A percentile compares a stretch with the other conserved stretches of the same genome.
phyloP scores from a whole-genome alignment of 768 basidiomycete genomes.

The Pleurotus giganteus region DNA sequence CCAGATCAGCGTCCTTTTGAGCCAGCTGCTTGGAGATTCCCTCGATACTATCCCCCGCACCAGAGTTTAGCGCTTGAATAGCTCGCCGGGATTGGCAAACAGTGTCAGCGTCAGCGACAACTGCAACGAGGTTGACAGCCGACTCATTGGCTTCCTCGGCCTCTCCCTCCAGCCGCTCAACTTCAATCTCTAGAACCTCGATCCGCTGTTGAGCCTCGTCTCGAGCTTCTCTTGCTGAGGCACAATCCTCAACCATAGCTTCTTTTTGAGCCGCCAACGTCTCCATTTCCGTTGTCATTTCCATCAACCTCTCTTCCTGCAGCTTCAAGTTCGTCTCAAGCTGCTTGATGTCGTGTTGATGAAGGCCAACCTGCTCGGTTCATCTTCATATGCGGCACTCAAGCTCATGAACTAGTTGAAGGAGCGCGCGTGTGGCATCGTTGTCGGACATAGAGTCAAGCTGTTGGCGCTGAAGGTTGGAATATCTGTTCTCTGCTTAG shows the following conservation, averaged over 20 bases:
- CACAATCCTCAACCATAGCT: slow-evolving; percentile 84
- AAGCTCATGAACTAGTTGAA: slow-evolving; percentile 65
- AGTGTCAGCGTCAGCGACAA: slow-evolving; percentile 36
- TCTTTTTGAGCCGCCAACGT: slow-evolving; percentile 64
- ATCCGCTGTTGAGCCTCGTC: slow-evolving; percentile 56
- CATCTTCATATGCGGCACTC: slow-evolving; percentile 62
- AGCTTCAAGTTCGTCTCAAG: slow-evolving; percentile 72
- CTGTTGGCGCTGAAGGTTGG: slow-evolving; percentile 62
- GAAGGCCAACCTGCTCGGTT: slow-evolving; percentile 73
- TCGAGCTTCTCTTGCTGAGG: slow-evolving; percentile 69
- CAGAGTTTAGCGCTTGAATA: slow-evolving; percentile 2
- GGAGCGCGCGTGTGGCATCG: slow-evolving; percentile 53
- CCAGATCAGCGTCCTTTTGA: slow-evolving; percentile 8
- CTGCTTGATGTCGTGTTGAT: slow-evolving; percentile 76
- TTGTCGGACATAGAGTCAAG: slow-evolving; percentile 59
- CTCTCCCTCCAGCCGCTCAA: slow-evolving; percentile 38
- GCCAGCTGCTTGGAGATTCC: not conserved
- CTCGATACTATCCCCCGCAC: not conserved
- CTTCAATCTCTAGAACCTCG: slow-evolving; percentile 63
- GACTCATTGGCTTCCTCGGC: slow-evolving; percentile 29
- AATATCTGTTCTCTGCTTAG: slow-evolving; percentile 60
- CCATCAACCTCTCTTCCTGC: slow-evolving; percentile 70
- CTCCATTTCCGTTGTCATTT: slow-evolving; percentile 71
- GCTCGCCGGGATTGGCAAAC: slow-evolving; percentile 28
- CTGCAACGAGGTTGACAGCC: slow-evolving; percentile 35